These are phyloP conservation scores for Eucalyptus camaldulensis DNA, from an alignment of 345 rosid genomes.

Conservation along the genomic window DNA sequence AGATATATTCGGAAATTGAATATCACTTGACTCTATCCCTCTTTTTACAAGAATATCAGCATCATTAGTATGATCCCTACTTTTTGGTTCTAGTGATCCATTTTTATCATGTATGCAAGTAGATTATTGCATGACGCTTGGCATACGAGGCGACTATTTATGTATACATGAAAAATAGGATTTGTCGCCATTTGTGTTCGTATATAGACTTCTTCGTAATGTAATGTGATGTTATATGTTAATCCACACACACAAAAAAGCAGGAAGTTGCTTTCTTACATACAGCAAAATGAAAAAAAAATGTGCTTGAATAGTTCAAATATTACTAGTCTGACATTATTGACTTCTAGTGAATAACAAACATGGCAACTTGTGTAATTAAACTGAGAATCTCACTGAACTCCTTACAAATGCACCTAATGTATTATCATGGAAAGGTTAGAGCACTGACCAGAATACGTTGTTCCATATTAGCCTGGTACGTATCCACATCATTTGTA, in stretches of 20 bases:
- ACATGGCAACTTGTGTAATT: not conserved
- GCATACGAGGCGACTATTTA: not conserved
- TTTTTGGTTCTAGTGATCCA: not conserved
- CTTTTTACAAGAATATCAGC: not conserved
- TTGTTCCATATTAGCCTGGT: not conserved
- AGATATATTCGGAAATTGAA: not conserved
- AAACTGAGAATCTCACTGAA: not conserved
- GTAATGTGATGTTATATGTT: not conserved
- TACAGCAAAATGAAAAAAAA: not conserved
- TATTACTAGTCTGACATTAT: not conserved
- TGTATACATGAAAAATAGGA: not conserved
- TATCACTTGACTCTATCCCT: not conserved
- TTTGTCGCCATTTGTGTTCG: not conserved
- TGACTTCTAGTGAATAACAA: not conserved
- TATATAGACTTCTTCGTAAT: not conserved
- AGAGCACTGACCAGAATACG: not conserved
- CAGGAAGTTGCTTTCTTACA: not conserved
- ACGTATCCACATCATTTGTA: not conserved
- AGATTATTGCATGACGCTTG: not conserved
- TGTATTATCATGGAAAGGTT: not conserved
- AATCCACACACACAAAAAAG: not conserved
- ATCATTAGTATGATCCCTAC: not conserved
- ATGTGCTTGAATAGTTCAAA: not conserved
- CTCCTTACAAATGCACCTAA: not conserved
- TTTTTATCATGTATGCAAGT: not conserved